Evolutionary conservation across 1,139 yeast genomes (phyloP).

Genomic region (Hyphopichia buzzinii): DNA sequence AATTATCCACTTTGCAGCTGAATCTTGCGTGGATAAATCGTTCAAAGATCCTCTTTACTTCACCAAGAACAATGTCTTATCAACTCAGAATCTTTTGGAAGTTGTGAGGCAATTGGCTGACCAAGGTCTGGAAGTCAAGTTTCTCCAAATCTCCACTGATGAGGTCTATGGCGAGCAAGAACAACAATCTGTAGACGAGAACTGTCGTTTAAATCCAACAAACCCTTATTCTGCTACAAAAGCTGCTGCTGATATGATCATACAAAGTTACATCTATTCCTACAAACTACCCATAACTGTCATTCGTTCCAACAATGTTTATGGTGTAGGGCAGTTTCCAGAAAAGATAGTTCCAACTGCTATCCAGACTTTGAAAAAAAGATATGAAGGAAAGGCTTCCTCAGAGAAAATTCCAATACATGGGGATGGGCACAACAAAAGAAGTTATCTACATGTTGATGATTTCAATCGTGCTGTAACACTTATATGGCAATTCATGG

Average conservation of each 20-base stretch:
- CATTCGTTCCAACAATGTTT: slow-evolving; percentile 54
- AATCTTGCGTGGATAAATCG: slow-evolving; percentile 56
- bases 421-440: slow-evolving; percentile 47
- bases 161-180: slow-evolving; percentile 56
- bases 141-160: slow-evolving; percentile 59
- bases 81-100: slow-evolving; percentile 53
- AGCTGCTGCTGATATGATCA: slow-evolving; percentile 54
- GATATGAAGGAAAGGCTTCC: slow-evolving; percentile 4
- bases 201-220: slow-evolving; percentile 44
- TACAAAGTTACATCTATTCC: slow-evolving; percentile 46
- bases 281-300: slow-evolving; percentile 44
- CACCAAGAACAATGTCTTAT: slow-evolving; percentile 46
- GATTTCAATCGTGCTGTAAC: slow-evolving; percentile 50
- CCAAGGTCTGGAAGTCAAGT: slow-evolving; percentile 10
- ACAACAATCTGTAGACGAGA: slow-evolving; percentile 31
- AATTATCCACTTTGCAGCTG: slow-evolving; percentile 57
- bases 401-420: slow-evolving; percentile 34
- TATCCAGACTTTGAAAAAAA: slow-evolving; percentile 17
- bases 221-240: slow-evolving; percentile 63
- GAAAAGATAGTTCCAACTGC: slow-evolving; percentile 52
- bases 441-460: slow-evolving; percentile 47
- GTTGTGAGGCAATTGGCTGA: slow-evolving; percentile 22
- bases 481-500: slow-evolving; percentile 22
- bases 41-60: slow-evolving; percentile 47
- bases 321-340: slow-evolving; percentile 56